Percentiles rank a stretch among this genome's conserved stretches.
Evolutionary conservation across 2,329 filamentous ascomycete species (phyloP).

Genomic region (Penicillium crustosum): DNA sequence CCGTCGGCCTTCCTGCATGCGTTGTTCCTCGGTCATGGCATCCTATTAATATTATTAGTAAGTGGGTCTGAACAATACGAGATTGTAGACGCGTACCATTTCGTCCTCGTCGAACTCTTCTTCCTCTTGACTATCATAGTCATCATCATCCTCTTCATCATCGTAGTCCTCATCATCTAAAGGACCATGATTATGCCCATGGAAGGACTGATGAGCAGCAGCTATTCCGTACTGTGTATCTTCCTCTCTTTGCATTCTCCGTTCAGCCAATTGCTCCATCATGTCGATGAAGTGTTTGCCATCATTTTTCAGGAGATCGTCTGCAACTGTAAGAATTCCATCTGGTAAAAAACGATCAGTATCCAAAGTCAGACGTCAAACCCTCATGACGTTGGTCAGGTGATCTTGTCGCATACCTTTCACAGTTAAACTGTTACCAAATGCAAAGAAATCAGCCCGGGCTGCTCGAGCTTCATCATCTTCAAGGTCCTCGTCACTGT

Average conservation of each 20-base stretch:
- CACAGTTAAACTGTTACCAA: slow-evolving; percentile 94
- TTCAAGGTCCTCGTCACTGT: slow-evolving; percentile 64
- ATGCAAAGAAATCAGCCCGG: slow-evolving; percentile 86
- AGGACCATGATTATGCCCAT: slow-evolving; percentile 73
- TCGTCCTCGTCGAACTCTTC: slow-evolving; percentile 67
- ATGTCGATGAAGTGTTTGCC: slow-evolving; percentile 99
- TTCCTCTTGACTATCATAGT: slow-evolving; percentile 62
- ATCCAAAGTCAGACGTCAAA: slow-evolving; percentile 39
- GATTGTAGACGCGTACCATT: slow-evolving; percentile 50
- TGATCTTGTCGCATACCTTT: slow-evolving; percentile 60
- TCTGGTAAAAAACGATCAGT: slow-evolving; percentile 53
- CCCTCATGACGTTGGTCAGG: slow-evolving; percentile 16
- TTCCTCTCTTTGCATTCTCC: slow-evolving; percentile 94
- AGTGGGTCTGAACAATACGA: background rate
- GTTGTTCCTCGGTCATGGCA: slow-evolving; percentile 94
- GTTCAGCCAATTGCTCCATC: slow-evolving; percentile 99
- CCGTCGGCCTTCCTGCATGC: slow-evolving; percentile 95
- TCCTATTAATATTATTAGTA: slow-evolving; percentile 62
- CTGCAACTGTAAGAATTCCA: slow-evolving; percentile 96
- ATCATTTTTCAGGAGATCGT: slow-evolving; percentile 97
- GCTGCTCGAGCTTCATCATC: slow-evolving; percentile 63
- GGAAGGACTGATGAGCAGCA: slow-evolving; percentile 57
- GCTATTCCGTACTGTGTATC: slow-evolving; percentile 72
- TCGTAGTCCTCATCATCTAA: slow-evolving; percentile 73
- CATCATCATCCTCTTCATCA: slow-evolving; percentile 68